Percentiles rank a stretch among this genome's conserved stretches.
Conservation (phyloP, 495 filamentous ascomycete species). For the Jackrogersella multiformis region DNA sequence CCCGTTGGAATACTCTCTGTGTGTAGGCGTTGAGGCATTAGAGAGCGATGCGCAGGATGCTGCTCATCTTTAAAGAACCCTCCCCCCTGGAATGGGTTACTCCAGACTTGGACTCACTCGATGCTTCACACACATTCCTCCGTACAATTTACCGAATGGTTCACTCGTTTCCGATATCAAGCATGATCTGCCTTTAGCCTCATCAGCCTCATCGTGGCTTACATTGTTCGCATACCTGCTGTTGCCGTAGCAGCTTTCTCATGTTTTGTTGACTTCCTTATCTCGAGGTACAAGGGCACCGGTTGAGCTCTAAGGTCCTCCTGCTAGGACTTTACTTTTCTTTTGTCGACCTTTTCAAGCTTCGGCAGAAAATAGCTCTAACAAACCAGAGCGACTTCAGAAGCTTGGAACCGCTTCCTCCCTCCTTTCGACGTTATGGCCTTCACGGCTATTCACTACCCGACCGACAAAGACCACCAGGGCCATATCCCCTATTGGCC, state of each 20-base stretch:
- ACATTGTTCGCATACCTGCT: slow-evolving; percentile 42
- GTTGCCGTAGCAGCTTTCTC: slow-evolving; percentile 47
- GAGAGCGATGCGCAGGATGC: slow-evolving; percentile 25
- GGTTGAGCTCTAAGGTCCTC: slow-evolving; percentile 24
- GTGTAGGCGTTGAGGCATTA: slow-evolving; percentile 7
- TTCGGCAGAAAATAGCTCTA: slow-evolving; percentile 10
- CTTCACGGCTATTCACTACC: slow-evolving; percentile 44
- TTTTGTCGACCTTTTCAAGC: slow-evolving; percentile 14
- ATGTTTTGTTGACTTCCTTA: slow-evolving; percentile 50
- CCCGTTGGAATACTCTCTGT: slow-evolving; percentile 22
- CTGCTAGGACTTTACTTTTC: slow-evolving; percentile 22
- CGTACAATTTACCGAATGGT: slow-evolving; percentile 25
- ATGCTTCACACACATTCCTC: slow-evolving; percentile 48
- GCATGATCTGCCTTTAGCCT: slow-evolving; percentile 40
- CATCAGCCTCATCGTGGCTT: slow-evolving; percentile 42
- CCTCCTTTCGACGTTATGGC: slow-evolving; percentile 41
- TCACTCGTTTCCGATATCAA: slow-evolving; percentile 41
- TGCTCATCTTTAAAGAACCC: slow-evolving; percentile 44
- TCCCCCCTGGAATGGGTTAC: slow-evolving; percentile 41
- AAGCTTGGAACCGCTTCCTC: slow-evolving; percentile 34
- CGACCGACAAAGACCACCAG: slow-evolving; percentile 53
- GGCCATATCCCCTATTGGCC: slow-evolving; percentile 47
- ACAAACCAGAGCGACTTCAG: slow-evolving; percentile 13
- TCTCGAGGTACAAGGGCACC: slow-evolving; percentile 40
- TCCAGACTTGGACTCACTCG: slow-evolving; percentile 24